Percentiles rank a stretch among this genome's conserved stretches.
Conservation (phyloP, 2,329 filamentous ascomycete genomes). For the Sclerotinia nivalis region DNA sequence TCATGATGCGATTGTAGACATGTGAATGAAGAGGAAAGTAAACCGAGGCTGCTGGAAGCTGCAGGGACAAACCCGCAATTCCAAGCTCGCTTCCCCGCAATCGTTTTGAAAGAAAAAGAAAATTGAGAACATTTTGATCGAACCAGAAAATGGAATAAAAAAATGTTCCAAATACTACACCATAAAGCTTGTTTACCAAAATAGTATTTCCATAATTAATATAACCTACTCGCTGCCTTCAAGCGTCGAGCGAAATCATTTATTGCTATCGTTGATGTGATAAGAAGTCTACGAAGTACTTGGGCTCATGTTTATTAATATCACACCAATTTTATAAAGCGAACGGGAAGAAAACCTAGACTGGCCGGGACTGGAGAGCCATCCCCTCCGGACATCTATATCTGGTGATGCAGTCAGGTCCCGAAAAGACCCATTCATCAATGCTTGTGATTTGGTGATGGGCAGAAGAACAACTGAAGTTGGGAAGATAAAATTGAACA, state of each 20-base stretch:
- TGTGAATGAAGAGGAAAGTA: slow-evolving; percentile 15
- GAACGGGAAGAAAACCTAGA: background rate
- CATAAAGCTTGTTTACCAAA: background rate
- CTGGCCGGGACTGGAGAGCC: background rate
- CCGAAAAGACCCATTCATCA: background rate
- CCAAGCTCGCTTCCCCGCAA: slow-evolving; percentile 23
- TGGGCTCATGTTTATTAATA: background rate
- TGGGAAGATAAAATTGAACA: background rate
- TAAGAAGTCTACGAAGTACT: background rate
- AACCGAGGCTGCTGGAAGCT: slow-evolving; percentile 22
- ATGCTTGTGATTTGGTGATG: background rate
- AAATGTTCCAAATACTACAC: background rate
- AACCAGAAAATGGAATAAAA: background rate
- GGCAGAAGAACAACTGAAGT: background rate
- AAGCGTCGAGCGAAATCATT: background rate
- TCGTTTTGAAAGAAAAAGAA: background rate
- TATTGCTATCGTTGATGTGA: background rate
- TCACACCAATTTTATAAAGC: background rate
- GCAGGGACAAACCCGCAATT: slow-evolving; percentile 19
- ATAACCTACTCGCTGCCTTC: background rate
- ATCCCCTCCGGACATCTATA: background rate
- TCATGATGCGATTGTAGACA: background rate
- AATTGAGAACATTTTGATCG: background rate
- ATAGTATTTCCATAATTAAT: background rate
- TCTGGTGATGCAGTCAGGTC: background rate